A percentile compares a stretch with the other conserved stretches of the same genome.
phyloP scores from a whole-genome alignment of 73 alveolate species.

The Uronychia setigera region DNA sequence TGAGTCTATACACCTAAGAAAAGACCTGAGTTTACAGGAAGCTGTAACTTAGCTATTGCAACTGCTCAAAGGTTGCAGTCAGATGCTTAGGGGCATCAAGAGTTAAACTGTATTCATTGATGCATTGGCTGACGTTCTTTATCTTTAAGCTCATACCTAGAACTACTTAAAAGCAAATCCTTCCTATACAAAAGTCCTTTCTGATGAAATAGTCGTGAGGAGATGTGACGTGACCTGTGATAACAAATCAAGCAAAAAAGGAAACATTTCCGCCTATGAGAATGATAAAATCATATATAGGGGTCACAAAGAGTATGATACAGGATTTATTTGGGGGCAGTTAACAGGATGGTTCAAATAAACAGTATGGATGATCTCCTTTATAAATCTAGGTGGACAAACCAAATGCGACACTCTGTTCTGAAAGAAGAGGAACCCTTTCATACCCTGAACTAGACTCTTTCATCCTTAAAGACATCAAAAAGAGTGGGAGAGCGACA shows the following conservation, averaged over 20 bases:
- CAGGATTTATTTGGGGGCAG: constrained; percentile 86
- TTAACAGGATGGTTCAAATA: constrained; percentile 87
- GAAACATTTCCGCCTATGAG: not conserved
- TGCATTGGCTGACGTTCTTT: constrained; percentile 63
- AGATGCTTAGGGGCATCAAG: constrained; percentile 21
- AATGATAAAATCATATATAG: constrained; percentile 58
- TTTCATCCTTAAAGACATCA: constrained; percentile 58
- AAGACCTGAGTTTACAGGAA: not conserved
- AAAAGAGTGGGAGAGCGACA: constrained; percentile 7
- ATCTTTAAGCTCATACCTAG: constrained; percentile 55
- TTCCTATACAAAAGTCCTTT: constrained; percentile 33
- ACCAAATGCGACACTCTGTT: constrained; percentile 73
- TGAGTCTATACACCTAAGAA: not conserved
- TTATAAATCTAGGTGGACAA: constrained; percentile 49
- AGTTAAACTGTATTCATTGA: constrained; percentile 29
- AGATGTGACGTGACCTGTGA: constrained; percentile 63
- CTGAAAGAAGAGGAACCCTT: constrained; percentile 91
- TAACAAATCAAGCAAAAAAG: not conserved
- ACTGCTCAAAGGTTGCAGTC: constrained; percentile 13
- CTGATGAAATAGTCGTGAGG: constrained; percentile 51
- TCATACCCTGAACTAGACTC: constrained; percentile 84
- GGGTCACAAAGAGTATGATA: constrained; percentile 88
- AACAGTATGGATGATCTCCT: constrained; percentile 65
- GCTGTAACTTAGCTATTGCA: not conserved
- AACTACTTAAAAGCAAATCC: constrained; percentile 60